Evolutionary conservation across 805 yeast species (phyloP), one percentile per base, ranked within the genome.

Genomic region (Kodamaea neixiangensis): DNA sequence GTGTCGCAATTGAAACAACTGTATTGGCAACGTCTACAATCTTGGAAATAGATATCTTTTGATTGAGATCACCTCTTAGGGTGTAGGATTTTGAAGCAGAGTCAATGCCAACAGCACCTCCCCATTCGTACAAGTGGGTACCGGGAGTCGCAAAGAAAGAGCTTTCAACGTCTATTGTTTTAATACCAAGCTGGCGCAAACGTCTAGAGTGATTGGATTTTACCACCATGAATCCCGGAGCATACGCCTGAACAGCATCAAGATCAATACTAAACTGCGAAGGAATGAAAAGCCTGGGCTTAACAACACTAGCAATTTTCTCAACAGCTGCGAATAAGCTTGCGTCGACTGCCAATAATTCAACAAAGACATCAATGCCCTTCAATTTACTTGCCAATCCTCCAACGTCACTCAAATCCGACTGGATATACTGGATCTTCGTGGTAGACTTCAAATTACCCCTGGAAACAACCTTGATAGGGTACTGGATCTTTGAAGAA

Each of bases 251-350:
- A 17, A 62, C 61, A 5, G 59, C 66, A 2, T 55, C 60, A 15
- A 74, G 45, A 48, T 81, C 82, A 18, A 71, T 57, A 38, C 89
- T 89, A 57, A 79, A 84, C 57, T 82, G 86, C 2, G 85, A 77
- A 29, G 86, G 86, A 55, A 82, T 75, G 66, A 74, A 83, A 25
- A 81, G 59, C 59, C 77, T 76, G 44, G 82, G 80, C 54, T 76
- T 75, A 46, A 69, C 72, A 29, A 59, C 64, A 7, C 62, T 61
- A 2, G 76, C 75, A 5, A 77, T 44, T 20, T 58, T 73, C 44
- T 77, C 79, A 25, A 76, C 51, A 13, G 67, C 54, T 1, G 56
- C 66, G 31, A 66, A 73, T 14, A 59, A 44, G 11, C 17, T 10
- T 5, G 76, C 71, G 22, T 56, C 56, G 10, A 63, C 52, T n/a